Base-by-base conservation (phyloP, 2,329 filamentous ascomycete genomes). In the Hymenoscyphus fraxineus region DNA sequence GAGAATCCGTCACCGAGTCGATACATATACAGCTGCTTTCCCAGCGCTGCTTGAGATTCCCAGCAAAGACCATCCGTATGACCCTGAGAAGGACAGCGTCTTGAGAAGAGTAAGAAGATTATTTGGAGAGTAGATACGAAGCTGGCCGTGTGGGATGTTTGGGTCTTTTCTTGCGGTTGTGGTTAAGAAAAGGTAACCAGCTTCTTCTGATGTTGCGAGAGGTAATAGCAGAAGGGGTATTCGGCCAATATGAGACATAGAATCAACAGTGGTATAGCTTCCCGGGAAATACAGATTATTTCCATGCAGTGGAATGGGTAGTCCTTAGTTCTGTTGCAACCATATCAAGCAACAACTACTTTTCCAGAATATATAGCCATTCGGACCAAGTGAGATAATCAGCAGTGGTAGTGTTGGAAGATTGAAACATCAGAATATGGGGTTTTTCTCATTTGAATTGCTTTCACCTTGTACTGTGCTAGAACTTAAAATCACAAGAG, bases 1-100 rank as follows among this genome's bases (percentile, higher is more conserved):
- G 77, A 88, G 87, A 76, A 99, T 99, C 85, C 87, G 95, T 77
- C 86, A 94, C 76, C 88, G 89, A 67, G 89, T 99, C 71, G 95
- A 99, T 78, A 88, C 87, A 44, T 97, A 96, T 79, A 94, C 92
- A 22, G 92, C 94, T 59, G 93, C 95, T 4, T 99, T 99, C 79
- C 95, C 95, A n/a, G 89, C 93, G 27, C 85, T 99, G 62, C 87
- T 99, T 64, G 95, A 99, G 79, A 98, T 99, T 66, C 95, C 95
- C 31, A 96, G 92, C 80, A 99, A 99, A 83, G 95, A 99, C 77
- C 95, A 99, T 77, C 95, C 95, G 1, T 99, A 99, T 76, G 94
- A 99, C 73, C 95, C 95, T 0, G 95, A 99, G 80, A 99, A 99
- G 82, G 95, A 99, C 78, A 98, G 94, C 75, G 94, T 99, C 55